These are phyloP conservation scores for Pyrenopolyporus hunteri DNA, from an alignment of 495 filamentous ascomycete species.

Conservation along the genomic window DNA sequence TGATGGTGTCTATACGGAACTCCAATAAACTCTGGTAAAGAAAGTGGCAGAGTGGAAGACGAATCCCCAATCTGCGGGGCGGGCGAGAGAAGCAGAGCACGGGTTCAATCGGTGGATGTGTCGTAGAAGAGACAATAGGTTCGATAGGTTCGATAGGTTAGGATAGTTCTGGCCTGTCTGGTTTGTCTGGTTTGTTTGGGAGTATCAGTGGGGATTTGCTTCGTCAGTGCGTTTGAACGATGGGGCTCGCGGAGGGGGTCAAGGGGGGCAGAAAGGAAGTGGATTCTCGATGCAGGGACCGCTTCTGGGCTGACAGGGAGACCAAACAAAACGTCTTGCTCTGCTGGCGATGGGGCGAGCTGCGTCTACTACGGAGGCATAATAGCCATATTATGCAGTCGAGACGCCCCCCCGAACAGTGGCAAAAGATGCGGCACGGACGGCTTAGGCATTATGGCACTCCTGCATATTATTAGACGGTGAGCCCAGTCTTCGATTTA, in stretches of 20 bases:
- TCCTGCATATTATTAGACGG: neutral
- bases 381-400: too few relatives aligned
- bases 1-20: too few relatives aligned
- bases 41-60: too few relatives aligned
- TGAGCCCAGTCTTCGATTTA: slow-evolving; percentile 1
- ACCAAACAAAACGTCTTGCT: neutral
- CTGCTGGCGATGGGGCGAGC: neutral
- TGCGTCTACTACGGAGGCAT: neutral
- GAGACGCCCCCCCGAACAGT: neutral
- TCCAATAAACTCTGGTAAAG: too few relatives aligned
- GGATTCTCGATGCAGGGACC: slow-evolving; percentile 5
- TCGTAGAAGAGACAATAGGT: too few relatives aligned
- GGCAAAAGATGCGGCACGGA: neutral
- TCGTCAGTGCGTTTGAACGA: slow-evolving; percentile 3
- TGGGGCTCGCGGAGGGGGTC: neutral
- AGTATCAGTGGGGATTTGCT: neutral
- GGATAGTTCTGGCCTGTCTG: too few relatives aligned
- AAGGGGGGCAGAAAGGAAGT: too few relatives aligned
- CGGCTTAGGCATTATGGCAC: neutral
- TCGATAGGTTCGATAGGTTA: too few relatives aligned
- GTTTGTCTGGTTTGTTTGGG: too few relatives aligned
- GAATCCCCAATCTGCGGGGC: slow-evolving; percentile 61
- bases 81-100: slow-evolving; percentile 37
- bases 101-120: neutral
- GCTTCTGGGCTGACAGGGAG: neutral